Percentiles rank a stretch among this genome's conserved stretches.
phyloP scores from a whole-genome alignment of 805 yeast genomes.

The Suhomyces sp. region DNA sequence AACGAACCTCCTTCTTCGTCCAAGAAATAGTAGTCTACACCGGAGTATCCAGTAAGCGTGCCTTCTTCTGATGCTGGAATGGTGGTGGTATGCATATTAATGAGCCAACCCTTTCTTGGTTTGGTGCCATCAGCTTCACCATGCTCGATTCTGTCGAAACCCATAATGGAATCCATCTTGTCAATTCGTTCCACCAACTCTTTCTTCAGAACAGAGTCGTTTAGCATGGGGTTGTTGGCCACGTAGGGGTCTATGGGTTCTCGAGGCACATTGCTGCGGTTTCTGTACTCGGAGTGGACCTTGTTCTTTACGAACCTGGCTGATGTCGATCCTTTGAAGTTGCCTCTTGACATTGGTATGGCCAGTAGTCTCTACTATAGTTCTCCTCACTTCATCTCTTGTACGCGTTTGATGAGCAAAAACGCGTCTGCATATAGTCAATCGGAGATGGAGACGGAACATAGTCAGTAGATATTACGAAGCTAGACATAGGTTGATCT shows the following conservation, averaged over 20 bases:
- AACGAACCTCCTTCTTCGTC: constrained; percentile 97
- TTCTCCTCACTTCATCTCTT: not conserved
- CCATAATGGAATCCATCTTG: constrained; percentile 76
- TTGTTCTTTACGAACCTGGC: constrained; percentile 52
- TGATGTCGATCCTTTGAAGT: constrained; percentile 44
- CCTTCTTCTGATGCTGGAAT: constrained; percentile 55
- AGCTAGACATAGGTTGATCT: not conserved
- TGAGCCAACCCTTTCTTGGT: constrained; percentile 79
- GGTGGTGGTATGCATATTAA: constrained; percentile 89
- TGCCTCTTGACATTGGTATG: constrained; percentile 2
- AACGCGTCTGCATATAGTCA: not conserved
- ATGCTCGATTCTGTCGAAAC: constrained; percentile 73
- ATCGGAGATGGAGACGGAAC: not conserved
- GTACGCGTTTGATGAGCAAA: not conserved
- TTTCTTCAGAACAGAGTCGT: constrained; percentile 40
- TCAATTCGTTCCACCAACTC: constrained; percentile 62
- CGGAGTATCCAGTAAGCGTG: constrained; percentile 63
- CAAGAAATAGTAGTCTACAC: constrained; percentile 89
- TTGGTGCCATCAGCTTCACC: constrained; percentile 55
- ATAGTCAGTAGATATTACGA: not conserved
- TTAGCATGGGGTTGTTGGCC: constrained; percentile 35
- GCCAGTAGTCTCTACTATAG: not conserved
- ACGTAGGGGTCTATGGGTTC: constrained; percentile 15
- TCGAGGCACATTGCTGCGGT: constrained; percentile 1
- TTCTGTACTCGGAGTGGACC: constrained; percentile 19